Evolutionary conservation across 1,284 basidiomycete genomes (phyloP).

Genomic region (Fistulinella staudtii): DNA sequence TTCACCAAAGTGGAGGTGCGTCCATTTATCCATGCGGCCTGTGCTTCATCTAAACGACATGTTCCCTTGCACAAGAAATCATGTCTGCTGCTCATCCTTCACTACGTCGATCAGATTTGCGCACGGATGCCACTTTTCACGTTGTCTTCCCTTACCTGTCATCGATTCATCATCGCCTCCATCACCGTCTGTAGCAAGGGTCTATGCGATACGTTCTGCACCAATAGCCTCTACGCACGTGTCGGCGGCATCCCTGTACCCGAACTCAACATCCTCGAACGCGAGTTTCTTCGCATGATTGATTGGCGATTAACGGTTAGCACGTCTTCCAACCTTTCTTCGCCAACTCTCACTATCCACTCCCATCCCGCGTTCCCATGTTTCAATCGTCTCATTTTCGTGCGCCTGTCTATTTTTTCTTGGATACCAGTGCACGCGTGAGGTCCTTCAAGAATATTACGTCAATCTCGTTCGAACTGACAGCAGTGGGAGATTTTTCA

Average conservation of each 20-base stretch:
- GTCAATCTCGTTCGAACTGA: conserved; percentile 78
- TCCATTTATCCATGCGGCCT: too few relatives aligned
- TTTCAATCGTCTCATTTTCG: too few relatives aligned
- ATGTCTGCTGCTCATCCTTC: conserved; percentile 83
- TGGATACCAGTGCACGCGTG: conserved; percentile 62
- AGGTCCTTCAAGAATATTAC: conserved; percentile 81
- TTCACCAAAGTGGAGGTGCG: conserved; percentile 90
- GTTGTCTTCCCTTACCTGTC: conserved; percentile 90
- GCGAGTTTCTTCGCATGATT: conserved; percentile 85
- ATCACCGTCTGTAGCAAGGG: conserved; percentile 88
- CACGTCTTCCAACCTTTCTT: conserved; percentile 31
- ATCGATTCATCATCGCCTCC: conserved; percentile 90
- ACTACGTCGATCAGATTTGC: conserved; percentile 95
- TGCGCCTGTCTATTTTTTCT: conserved; percentile 10
- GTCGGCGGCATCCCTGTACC: conserved; percentile 88
- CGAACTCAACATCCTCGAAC: conserved; percentile 89
- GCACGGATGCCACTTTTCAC: conserved; percentile 82
- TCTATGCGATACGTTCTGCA: conserved; percentile 90
- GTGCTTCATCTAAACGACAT: too few relatives aligned
- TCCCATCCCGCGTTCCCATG: too few relatives aligned
- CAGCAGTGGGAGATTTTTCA: conserved; percentile 54
- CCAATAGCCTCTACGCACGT: conserved; percentile 88
- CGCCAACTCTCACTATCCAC: too few relatives aligned
- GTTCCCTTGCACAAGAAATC: conserved; percentile 89
- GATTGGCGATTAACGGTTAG: conserved; percentile 92